These are phyloP conservation scores for Akanthomyces dipterigenus DNA, from an alignment of 2,329 filamentous ascomycete species.

Conservation along the genomic window DNA sequence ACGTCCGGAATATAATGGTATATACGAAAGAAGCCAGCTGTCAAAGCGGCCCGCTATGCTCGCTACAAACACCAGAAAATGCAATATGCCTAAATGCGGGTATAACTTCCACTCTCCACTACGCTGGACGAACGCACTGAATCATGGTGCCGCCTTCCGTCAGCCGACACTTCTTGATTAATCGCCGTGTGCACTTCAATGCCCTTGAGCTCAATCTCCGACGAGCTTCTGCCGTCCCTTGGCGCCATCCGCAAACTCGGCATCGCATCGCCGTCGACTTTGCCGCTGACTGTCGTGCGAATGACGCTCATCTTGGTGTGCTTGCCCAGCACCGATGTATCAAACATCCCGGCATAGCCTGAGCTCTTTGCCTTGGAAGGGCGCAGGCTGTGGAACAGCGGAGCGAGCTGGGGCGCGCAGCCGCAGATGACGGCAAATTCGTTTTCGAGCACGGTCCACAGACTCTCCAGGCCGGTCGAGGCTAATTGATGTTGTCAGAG, in stretches of 20 bases:
- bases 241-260: background rate
- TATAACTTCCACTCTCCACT: constrained; percentile 5
- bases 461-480: constrained; percentile 3
- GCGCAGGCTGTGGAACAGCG: constrained; percentile 5
- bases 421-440: constrained; percentile 12
- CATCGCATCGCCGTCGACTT: background rate
- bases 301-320: constrained; percentile 11
- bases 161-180: constrained; percentile 13
- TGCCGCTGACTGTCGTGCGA: constrained; percentile 8
- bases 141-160: background rate
- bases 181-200: constrained; percentile 16
- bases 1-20: background rate
- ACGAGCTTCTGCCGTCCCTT: constrained; percentile 11
- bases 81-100: constrained; percentile 10
- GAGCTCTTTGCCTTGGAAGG: background rate
- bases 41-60: constrained; percentile 3
- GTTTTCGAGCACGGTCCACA: constrained; percentile 11
- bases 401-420: constrained; percentile 10
- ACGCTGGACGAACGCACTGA: background rate
- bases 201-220: constrained; percentile 15
- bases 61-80: constrained; percentile 8
- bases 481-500: background rate
- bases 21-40: constrained; percentile 1
- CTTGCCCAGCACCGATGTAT: constrained; percentile 6
- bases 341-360: constrained; percentile 9